Conservation (phyloP, 441 rosid genomes). For the Euphorbia schlechtendalii region DNA sequence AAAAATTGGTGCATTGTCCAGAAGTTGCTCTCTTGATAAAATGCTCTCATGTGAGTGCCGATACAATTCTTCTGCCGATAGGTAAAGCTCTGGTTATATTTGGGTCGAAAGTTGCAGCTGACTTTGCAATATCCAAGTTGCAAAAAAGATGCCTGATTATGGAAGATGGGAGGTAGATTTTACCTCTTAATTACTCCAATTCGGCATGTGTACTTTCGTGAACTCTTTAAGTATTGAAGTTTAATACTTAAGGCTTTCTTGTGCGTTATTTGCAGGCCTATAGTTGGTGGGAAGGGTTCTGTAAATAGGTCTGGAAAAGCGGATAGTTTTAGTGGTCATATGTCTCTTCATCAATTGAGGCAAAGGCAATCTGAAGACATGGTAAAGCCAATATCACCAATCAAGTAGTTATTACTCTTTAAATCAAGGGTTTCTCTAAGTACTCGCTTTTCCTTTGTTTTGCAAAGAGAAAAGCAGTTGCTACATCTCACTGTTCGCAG, state of each 20-base stretch:
- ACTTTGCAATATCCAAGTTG: constrained; percentile 29
- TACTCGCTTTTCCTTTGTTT: not conserved
- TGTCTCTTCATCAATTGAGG: constrained; percentile 11
- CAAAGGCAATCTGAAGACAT: constrained; percentile 16
- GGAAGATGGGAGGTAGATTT: constrained; percentile 30
- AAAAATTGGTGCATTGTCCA: not conserved
- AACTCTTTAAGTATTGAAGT: not conserved
- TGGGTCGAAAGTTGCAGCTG: constrained; percentile 40
- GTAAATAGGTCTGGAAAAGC: constrained; percentile 11
- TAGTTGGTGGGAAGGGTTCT: constrained; percentile 19
- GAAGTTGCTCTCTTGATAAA: not conserved
- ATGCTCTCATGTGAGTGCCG: not conserved
- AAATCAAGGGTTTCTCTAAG: too few species aligned
- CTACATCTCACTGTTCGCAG: constrained; percentile 44
- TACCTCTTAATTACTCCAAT: not conserved
- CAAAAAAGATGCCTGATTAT: constrained; percentile 29
- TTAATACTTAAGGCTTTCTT: not conserved
- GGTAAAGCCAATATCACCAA: constrained; percentile 15
- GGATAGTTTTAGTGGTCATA: constrained; percentile 26
- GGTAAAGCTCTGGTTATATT: constrained; percentile 50
- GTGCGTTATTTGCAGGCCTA: constrained; percentile 21
- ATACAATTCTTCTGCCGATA: constrained; percentile 19
- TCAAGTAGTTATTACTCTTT: not conserved
- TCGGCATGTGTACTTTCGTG: not conserved
- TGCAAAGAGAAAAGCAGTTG: constrained; percentile 33